phyloP scores from a whole-genome alignment of 352 stramenopile species.

The Phytophthora agathidicida region DNA sequence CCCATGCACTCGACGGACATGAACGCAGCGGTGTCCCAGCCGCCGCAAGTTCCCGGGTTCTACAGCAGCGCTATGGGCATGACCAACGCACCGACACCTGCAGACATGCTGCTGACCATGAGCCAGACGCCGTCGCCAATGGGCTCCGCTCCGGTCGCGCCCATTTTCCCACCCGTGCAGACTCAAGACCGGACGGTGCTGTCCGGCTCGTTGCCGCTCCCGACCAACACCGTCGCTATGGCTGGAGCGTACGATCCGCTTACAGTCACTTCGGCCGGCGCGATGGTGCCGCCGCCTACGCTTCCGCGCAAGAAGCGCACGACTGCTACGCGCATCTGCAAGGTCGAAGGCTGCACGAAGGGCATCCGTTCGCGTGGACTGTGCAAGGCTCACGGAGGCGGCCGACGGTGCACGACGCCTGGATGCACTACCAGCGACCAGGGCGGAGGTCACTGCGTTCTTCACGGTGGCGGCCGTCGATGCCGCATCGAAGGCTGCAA shows the following conservation, averaged over 20 bases:
- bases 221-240: conserved; percentile 1
- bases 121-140: conserved; percentile 22
- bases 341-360: conserved; percentile 74
- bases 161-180: conserved; percentile 11
- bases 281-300: conserved; percentile 4
- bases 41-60: conserved; percentile 12
- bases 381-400: conserved; percentile 86
- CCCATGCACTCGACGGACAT: conserved; percentile 37
- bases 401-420: conserved; percentile 77
- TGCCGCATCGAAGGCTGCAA: conserved; percentile 81
- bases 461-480: conserved; percentile 80
- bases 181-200: conserved; percentile 11
- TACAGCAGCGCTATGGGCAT: conserved; percentile 32
- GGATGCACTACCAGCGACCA: conserved; percentile 87
- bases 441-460: conserved; percentile 82
- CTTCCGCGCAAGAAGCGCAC: conserved; percentile 63
- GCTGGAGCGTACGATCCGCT: conserved; percentile 4
- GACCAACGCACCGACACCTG: conserved; percentile 1
- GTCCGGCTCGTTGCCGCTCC: conserved; percentile 14
- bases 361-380: conserved; percentile 79
- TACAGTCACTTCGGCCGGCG: not conserved
- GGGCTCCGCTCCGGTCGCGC: conserved; percentile 8
- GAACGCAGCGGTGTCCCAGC: not conserved
- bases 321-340: conserved; percentile 68
- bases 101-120: conserved; percentile 37